Evolutionary conservation across 352 stramenopile species (phyloP).

Genomic region (Globisporangium recalcitrans): DNA sequence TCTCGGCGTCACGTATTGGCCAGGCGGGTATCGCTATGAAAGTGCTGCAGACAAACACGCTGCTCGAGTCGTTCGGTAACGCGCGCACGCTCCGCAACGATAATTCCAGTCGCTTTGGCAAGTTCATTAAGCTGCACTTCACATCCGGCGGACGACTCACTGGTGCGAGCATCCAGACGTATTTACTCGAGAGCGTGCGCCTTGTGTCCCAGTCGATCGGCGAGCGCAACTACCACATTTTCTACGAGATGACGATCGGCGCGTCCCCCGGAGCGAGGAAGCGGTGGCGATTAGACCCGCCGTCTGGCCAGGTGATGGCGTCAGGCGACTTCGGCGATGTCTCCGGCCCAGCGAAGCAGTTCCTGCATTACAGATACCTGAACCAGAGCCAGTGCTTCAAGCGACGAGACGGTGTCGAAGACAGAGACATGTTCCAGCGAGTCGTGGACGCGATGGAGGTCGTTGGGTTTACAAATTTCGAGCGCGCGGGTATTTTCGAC

Average conservation of each 20-base stretch:
- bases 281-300: constrained; percentile 63
- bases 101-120: constrained; percentile 90
- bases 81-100: constrained; percentile 85
- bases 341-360: constrained; percentile 38
- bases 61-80: constrained; percentile 89
- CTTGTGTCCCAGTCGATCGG: constrained; percentile 77
- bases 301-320: constrained; percentile 26
- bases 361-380: constrained; percentile 75
- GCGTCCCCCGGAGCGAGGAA: constrained; percentile 43
- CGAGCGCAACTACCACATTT: constrained; percentile 86
- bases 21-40: constrained; percentile 71
- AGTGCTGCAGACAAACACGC: constrained; percentile 87
- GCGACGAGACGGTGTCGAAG: constrained; percentile 66
- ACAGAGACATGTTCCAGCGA: constrained; percentile 72
- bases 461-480: constrained; percentile 73
- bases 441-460: constrained; percentile 80
- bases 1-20: constrained; percentile 18
- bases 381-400: constrained; percentile 86
- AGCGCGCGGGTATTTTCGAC: constrained; percentile 79
- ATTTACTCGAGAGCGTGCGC: constrained; percentile 93
- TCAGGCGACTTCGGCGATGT: constrained; percentile 42
- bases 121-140: constrained; percentile 91
- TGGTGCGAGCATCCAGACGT: constrained; percentile 88
- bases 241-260: constrained; percentile 79
- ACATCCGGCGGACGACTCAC: constrained; percentile 61